A percentile compares a stretch with the other conserved stretches of the same genome.
phyloP scores from a whole-genome alignment of 768 basidiomycete genomes.

The Rhodotorula sphaerocarpa region DNA sequence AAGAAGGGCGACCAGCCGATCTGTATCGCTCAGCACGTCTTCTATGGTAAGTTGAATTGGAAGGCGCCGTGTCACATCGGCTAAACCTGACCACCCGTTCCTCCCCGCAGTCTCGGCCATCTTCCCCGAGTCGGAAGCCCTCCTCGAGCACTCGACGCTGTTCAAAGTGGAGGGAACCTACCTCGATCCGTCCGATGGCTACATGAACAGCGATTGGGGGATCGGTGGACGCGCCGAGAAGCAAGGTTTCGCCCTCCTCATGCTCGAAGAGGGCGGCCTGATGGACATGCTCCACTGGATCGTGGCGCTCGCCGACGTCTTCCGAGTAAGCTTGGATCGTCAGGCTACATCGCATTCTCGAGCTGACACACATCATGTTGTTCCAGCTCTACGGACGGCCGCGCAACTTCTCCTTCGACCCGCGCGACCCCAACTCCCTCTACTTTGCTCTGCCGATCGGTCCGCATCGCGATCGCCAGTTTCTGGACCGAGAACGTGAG shows the following conservation, averaged over 20 bases:
- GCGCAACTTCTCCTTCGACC: slow-evolving; percentile 78
- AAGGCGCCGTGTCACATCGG: too few species aligned
- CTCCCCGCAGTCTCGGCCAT: slow-evolving; percentile 51
- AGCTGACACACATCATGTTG: slow-evolving; percentile 70
- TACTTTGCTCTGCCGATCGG: slow-evolving; percentile 95
- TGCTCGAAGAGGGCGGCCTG: slow-evolving; percentile 60
- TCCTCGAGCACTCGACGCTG: slow-evolving; percentile 78
- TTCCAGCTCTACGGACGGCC: slow-evolving; percentile 79
- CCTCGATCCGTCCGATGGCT: slow-evolving; percentile 21
- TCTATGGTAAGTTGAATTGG: slow-evolving; percentile 6
- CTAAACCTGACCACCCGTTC: slow-evolving; percentile 16
- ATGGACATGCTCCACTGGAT: slow-evolving; percentile 38
- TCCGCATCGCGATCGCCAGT: slow-evolving; percentile 70
- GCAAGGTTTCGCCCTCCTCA: slow-evolving; percentile 71
- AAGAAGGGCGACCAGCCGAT: slow-evolving; percentile 20
- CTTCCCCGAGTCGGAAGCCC: slow-evolving; percentile 87
- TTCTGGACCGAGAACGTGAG: slow-evolving; percentile 68
- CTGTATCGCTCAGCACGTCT: slow-evolving; percentile 34
- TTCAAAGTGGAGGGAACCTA: slow-evolving; percentile 84
- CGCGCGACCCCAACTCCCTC: slow-evolving; percentile 65
- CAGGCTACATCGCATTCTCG: background rate
- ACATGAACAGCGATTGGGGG: slow-evolving; percentile 30
- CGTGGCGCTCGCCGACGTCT: slow-evolving; percentile 36
- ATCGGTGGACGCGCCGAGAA: slow-evolving; percentile 59
- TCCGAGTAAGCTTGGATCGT: slow-evolving; percentile 27